phyloP scores from a whole-genome alignment of 2,329 filamentous ascomycete genomes.

The Exophiala alcalophila region DNA sequence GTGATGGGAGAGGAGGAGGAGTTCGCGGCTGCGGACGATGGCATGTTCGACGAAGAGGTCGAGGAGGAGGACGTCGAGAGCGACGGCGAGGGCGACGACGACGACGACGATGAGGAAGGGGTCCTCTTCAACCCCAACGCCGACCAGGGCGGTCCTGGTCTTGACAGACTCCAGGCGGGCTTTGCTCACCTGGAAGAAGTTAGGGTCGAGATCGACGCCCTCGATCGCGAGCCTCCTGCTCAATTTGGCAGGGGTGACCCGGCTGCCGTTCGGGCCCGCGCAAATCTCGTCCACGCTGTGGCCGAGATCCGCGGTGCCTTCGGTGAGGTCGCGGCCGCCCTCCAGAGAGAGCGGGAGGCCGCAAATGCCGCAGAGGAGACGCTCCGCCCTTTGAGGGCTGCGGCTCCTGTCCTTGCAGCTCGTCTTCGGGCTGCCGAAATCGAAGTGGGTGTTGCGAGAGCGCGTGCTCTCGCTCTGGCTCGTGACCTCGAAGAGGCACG shows the following conservation, averaged over 20 bases:
- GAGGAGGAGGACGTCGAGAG: slow-evolving; percentile 1
- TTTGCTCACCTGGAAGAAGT: slow-evolving; percentile 10
- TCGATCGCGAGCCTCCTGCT: slow-evolving; percentile 8
- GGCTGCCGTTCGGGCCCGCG: slow-evolving; percentile 16
- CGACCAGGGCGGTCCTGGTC: too few species aligned
- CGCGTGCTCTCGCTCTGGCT: slow-evolving; percentile 7
- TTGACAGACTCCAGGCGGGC: slow-evolving; percentile 11
- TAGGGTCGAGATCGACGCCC: slow-evolving; percentile 5
- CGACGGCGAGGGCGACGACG: slow-evolving; percentile 3
- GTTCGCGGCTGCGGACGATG: neutral
- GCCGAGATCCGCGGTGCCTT: slow-evolving; percentile 10
- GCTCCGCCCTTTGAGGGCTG: neutral
- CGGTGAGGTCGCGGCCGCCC: slow-evolving; percentile 3
- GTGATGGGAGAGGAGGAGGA: slow-evolving; percentile 4
- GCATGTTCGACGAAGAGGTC: slow-evolving; percentile 1
- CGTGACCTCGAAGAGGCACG: slow-evolving; percentile 4
- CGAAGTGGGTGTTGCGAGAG: slow-evolving; percentile 1
- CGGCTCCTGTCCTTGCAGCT: slow-evolving; percentile 1
- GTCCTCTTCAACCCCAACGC: slow-evolving; percentile 4
- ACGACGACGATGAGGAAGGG: slow-evolving; percentile 2
- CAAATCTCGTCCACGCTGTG: slow-evolving; percentile 5
- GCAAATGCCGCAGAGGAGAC: slow-evolving; percentile 2
- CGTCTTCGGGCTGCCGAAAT: slow-evolving; percentile 1
- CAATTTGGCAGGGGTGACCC: slow-evolving; percentile 4
- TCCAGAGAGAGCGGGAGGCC: slow-evolving; percentile 4